phyloP scores from a whole-genome alignment of 306 rosid genomes.

The Hippophae gyantsensis region DNA sequence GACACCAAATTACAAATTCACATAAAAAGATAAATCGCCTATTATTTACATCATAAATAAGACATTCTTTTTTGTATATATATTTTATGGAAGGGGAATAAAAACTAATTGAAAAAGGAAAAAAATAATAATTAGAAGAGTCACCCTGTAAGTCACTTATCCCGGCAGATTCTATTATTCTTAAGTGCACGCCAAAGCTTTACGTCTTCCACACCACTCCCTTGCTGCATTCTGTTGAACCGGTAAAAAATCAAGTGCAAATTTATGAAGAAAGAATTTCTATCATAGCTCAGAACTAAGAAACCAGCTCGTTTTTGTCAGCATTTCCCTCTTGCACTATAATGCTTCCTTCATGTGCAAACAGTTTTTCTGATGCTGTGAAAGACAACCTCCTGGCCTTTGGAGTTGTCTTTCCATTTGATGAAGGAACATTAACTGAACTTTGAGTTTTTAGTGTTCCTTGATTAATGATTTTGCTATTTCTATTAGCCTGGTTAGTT shows the following conservation, averaged over 20 bases:
- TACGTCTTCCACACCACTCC: conserved; percentile 30
- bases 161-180: conserved; percentile 19
- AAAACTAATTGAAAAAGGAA: background rate
- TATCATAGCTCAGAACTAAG: conserved; percentile 18
- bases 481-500: conserved; percentile 43
- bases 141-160: conserved; percentile 11
- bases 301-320: conserved; percentile 20
- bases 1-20: background rate
- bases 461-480: conserved; percentile 34
- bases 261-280: conserved; percentile 14
- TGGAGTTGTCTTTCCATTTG: conserved; percentile 40
- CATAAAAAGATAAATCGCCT: conserved; percentile 4
- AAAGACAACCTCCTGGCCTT: conserved; percentile 62
- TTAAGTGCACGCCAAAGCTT: conserved; percentile 17
- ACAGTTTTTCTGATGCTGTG: conserved; percentile 41
- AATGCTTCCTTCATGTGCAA: conserved; percentile 27
- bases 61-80: conserved; percentile 4
- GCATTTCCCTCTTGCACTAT: conserved; percentile 24
- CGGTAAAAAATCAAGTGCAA: conserved; percentile 19
- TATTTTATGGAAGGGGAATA: conserved; percentile 5
- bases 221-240: conserved; percentile 20
- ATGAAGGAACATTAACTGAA: conserved; percentile 26
- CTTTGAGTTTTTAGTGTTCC: conserved; percentile 36
- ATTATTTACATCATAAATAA: conserved; percentile 21
- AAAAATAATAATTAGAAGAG: conserved; percentile 5